These are phyloP conservation scores for Deuterostichococcus epilithicus DNA, from an alignment of 139 green algal genomes.

Conservation along the genomic window DNA sequence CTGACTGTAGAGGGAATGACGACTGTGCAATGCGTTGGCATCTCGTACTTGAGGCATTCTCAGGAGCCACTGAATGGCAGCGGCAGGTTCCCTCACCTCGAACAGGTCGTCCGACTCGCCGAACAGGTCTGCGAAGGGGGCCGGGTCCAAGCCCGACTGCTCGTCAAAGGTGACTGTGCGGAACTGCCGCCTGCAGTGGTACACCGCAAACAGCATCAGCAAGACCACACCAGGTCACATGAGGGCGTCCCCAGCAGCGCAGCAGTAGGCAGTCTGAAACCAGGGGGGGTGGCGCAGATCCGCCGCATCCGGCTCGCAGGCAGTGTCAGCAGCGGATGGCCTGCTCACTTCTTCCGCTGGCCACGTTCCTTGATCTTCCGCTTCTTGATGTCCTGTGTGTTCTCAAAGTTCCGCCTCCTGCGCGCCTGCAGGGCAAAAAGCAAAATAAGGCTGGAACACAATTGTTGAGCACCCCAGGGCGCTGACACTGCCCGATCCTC, in stretches of 20 bases:
- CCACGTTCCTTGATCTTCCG: constrained; percentile 37
- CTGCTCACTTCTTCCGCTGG: constrained; percentile 25
- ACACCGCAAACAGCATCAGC: too few relatives aligned
- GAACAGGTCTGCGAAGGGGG: constrained; percentile 44
- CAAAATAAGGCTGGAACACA: background rate
- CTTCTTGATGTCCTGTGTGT: constrained; percentile 46
- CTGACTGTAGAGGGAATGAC: too few relatives aligned
- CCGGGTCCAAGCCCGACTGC: constrained; percentile 25
- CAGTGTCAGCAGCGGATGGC: background rate
- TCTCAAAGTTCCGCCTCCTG: constrained; percentile 47
- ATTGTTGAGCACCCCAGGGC: background rate
- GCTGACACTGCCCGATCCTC: too few relatives aligned
- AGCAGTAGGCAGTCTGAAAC: too few relatives aligned
- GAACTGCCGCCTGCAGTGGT: constrained; percentile 2
- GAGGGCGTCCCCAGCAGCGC: too few relatives aligned
- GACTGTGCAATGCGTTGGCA: too few relatives aligned
- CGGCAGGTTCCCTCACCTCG: too few relatives aligned
- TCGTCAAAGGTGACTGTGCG: constrained; percentile 18
- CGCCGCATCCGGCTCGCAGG: background rate
- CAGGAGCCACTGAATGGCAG: too few relatives aligned
- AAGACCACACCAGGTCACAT: too few relatives aligned
- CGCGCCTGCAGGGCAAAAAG: constrained; percentile 20
- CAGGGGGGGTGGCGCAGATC: too few relatives aligned
- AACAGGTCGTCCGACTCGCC: constrained; percentile 14
- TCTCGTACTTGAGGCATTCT: too few relatives aligned